A percentile compares a stretch with the other conserved stretches of the same genome.
phyloP scores from a whole-genome alignment of 495 filamentous ascomycete species.

The Sphaerosporella brunnea region DNA sequence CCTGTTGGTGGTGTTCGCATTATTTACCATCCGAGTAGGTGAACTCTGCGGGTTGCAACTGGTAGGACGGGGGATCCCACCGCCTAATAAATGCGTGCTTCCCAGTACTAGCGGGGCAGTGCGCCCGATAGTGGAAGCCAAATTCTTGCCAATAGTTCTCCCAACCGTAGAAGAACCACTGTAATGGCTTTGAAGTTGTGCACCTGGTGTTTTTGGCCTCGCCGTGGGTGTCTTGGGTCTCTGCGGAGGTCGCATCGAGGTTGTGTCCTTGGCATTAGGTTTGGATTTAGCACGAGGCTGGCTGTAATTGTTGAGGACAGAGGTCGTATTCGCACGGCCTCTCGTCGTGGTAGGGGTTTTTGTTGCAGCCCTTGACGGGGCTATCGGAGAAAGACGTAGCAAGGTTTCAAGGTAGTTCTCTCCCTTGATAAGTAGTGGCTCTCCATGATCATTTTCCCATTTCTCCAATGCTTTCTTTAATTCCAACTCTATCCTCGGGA shows the following conservation, averaged over 20 bases:
- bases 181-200: constrained; percentile 3
- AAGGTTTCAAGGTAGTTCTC: constrained; percentile 85
- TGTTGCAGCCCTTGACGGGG: constrained; percentile 7
- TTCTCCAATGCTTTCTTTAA: constrained; percentile 61
- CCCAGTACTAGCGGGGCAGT: background rate
- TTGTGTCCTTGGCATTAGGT: constrained; percentile 4
- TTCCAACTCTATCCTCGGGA: constrained; percentile 76
- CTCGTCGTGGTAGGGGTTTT: background rate
- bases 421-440: constrained; percentile 82
- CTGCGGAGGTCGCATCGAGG: constrained; percentile 4
- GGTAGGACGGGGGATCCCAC: background rate
- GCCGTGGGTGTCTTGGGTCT: constrained; percentile 21
- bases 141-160: constrained; percentile 9
- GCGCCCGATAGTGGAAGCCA: constrained; percentile 2
- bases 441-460: constrained; percentile 88
- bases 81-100: background rate
- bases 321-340: constrained; percentile 4
- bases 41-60: background rate
- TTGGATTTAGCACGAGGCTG: constrained; percentile 7
- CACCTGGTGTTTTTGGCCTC: constrained; percentile 18
- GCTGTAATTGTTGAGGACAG: background rate
- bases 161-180: constrained; percentile 10
- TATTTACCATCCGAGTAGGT: too few relatives aligned
- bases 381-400: constrained; percentile 45
- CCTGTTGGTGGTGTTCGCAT: too few relatives aligned